Percentiles rank a stretch among this genome's conserved stretches.
These are phyloP conservation scores for Jamesozyma piceae DNA, from an alignment of 805 yeast genomes.

Conservation along the genomic window DNA sequence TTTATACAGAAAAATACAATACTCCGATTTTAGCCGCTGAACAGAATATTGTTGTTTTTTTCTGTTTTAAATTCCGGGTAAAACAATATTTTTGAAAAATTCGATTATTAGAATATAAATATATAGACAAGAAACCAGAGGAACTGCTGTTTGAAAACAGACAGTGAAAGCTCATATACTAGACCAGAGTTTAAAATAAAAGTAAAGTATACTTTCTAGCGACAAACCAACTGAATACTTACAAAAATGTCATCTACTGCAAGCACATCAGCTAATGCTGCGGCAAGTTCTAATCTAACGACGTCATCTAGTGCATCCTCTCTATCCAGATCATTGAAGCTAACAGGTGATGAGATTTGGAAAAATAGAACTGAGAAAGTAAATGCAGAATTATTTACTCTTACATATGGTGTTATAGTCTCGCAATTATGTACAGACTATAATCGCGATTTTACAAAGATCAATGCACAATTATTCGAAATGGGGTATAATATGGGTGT, in stretches of 20 bases:
- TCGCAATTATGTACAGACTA: conserved; percentile 82
- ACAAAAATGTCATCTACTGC: too few relatives aligned
- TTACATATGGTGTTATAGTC: conserved; percentile 90
- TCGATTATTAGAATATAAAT: too few relatives aligned
- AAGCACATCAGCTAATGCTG: background rate
- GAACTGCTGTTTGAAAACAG: too few relatives aligned
- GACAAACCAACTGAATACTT: too few relatives aligned
- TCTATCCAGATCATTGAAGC: conserved; percentile 22
- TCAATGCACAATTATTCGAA: conserved; percentile 72
- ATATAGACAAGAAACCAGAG: too few relatives aligned
- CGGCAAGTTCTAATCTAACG: background rate
- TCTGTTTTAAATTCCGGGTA: too few relatives aligned
- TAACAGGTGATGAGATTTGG: conserved; percentile 85
- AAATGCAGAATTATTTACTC: conserved; percentile 86
- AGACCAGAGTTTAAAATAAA: too few relatives aligned
- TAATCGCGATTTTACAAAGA: conserved; percentile 63
- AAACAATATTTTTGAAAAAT: too few relatives aligned
- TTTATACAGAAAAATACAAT: too few relatives aligned
- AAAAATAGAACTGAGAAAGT: conserved; percentile 78
- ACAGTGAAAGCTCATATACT: too few relatives aligned
- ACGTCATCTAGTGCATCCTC: conserved; percentile 4
- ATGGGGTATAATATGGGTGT: conserved; percentile 96
- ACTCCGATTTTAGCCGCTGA: background rate
- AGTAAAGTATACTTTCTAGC: too few relatives aligned
- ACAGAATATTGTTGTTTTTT: too few relatives aligned